A percentile compares a stretch with the other conserved stretches of the same genome.
These are phyloP conservation scores for Boehmeria nivea DNA, from an alignment of 306 rosid genomes.

Conservation along the genomic window DNA sequence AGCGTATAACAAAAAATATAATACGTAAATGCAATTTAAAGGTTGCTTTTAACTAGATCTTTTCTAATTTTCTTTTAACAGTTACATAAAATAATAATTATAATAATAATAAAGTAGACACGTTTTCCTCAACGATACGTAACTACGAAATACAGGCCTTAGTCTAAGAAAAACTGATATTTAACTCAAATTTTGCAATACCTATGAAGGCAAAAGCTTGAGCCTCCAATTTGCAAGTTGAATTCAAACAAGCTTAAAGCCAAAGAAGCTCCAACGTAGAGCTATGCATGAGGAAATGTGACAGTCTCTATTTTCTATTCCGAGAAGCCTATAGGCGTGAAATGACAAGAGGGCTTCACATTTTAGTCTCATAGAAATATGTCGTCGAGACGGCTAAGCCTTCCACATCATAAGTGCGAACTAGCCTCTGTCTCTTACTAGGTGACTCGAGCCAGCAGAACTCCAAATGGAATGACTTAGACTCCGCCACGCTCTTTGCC, in stretches of 20 bases:
- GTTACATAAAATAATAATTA: too few relatives aligned
- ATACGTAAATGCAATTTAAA: too few relatives aligned
- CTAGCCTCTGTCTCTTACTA: slow-evolving; percentile 72
- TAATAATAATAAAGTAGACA: too few relatives aligned
- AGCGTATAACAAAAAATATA: too few relatives aligned
- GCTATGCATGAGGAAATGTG: not conserved
- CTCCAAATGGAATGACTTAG: slow-evolving; percentile 79
- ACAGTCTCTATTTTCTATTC: not conserved
- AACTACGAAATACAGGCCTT: too few relatives aligned
- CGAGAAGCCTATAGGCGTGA: not conserved
- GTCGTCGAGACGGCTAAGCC: slow-evolving; percentile 97
- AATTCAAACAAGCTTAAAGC: too few relatives aligned
- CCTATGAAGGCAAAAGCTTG: not conserved
- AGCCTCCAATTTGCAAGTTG: too few relatives aligned
- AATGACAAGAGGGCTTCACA: slow-evolving; percentile 14
- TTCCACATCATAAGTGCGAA: slow-evolving; percentile 80
- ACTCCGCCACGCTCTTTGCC: slow-evolving; percentile 65
- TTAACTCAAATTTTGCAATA: not conserved
- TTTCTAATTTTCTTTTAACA: too few relatives aligned
- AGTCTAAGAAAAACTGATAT: not conserved
- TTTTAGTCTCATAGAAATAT: slow-evolving; percentile 58
- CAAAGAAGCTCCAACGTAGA: not conserved
- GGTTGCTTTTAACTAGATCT: too few relatives aligned
- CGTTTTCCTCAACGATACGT: too few relatives aligned
- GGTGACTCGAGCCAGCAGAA: slow-evolving; percentile 89